Base-by-base conservation (phyloP, 169 alveolate genomes). In the Cyclospora cayetanensis region DNA sequence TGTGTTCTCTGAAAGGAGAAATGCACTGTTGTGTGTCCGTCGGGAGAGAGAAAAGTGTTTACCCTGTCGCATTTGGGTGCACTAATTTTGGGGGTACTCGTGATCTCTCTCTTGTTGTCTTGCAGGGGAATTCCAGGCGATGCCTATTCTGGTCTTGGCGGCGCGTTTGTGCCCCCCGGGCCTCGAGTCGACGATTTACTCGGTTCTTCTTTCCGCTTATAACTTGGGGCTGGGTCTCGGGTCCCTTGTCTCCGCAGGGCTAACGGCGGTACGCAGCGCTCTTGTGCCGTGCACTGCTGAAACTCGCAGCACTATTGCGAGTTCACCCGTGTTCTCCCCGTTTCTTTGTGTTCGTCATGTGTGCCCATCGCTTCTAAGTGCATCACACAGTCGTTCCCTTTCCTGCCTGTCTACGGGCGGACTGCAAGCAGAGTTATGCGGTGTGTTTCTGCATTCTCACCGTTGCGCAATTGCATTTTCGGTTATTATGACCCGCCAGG, bases 151-250 rank as follows among this genome's bases (percentile, higher is more conserved):
- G 82, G 96, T 96, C 87, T 85, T 95, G 92, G 97, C 97, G 22
- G 96, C 97, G 60, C 90, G 97, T 34, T 91, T 96, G 50, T 95
- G 97, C 94, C 98, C 98, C n/a, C 94, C 95, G 87, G 98, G 97
- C 12, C 94, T 95, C 63, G 98, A 96, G 95, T 96, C 97, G 11
- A 95, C 97, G 80, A 95, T 97, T 85, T 95, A 95, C 94, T 96
- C 98, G 22, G 92, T 96, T 90, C 94, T 97, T 60, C 93, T 95
- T 86, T 95, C 98, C 29, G 96, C 97, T 9, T 93, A 93, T 84
- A 94, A 95, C 92, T 92, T 96, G 43, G 98, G 98, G 20, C 84
- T 94, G 68, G 95, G 96, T 63, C 52, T 96, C n/a, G 94, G 98
- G 84, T 94, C 98, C 15, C 94, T 95, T 55, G 43, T 96, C 42